These are phyloP conservation scores for Apostasia ramifera DNA, from an alignment of 106 monocot species.

Conservation along the genomic window DNA sequence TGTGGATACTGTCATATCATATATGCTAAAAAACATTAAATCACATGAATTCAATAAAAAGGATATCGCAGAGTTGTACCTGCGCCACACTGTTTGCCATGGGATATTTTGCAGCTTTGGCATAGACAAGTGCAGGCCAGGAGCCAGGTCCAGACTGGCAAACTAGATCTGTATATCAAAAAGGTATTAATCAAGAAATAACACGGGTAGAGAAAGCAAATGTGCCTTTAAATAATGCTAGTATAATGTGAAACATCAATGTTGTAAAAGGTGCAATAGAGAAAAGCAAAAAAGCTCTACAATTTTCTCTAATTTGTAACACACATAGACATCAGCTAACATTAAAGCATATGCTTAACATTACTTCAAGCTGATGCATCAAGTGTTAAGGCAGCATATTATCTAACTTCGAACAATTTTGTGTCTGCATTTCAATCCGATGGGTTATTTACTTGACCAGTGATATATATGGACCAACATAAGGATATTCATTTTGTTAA, in stretches of 20 bases:
- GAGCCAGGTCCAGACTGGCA: conserved; percentile 94
- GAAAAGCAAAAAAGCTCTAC: background rate
- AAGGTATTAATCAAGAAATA: background rate
- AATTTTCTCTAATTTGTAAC: background rate
- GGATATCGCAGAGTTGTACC: conserved; percentile 38
- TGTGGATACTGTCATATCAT: too few species aligned
- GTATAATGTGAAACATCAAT: background rate
- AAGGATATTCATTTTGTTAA: too few species aligned
- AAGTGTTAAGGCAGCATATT: too few species aligned
- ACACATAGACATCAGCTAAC: background rate
- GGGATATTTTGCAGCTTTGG: conserved; percentile 79
- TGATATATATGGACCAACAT: too few species aligned
- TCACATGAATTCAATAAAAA: background rate
- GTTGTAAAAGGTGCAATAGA: background rate
- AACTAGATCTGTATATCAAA: conserved; percentile 73
- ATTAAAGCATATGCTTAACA: background rate
- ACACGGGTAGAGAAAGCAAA: background rate
- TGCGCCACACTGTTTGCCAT: conserved; percentile 98
- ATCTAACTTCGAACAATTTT: too few species aligned
- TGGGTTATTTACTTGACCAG: too few species aligned
- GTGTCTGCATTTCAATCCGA: too few species aligned
- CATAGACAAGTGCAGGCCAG: conserved; percentile 85
- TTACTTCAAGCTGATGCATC: too few species aligned
- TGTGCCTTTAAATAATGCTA: too few species aligned
- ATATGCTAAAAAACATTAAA: background rate